Evolutionary conservation across 1,284 basidiomycete genomes (phyloP), one percentile per base, ranked within the genome.

Genomic region (Papiliotrema terrestris): DNA sequence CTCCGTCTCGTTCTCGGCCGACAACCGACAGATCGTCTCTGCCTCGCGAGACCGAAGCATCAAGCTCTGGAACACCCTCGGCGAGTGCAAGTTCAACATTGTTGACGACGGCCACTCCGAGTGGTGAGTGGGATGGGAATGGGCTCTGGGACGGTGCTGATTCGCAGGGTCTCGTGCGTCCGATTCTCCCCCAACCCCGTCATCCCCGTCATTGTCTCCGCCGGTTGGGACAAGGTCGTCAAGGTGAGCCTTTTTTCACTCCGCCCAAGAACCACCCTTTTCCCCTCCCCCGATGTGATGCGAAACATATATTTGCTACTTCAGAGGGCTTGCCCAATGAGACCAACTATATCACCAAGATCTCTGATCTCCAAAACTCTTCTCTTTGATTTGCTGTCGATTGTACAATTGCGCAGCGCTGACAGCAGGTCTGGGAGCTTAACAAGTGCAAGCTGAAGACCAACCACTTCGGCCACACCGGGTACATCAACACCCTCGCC

Each of bases 21-120:
- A 95, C 80, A 96, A 96, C 86, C 83, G 92, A 75, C 95, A 98
- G 80, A 99, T 99, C 77, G 96, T 98, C 66, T 97, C 93, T 58
- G 96, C 93, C 57, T 94, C 92, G 62, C 89, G 96, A 69, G 96
- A 99, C 85, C 84, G 83, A 78, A 88, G 89, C 53, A 99, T 98
- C 84, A 99, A 98, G 81, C 89, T 99, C 74, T 99, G 96, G 96
- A 98, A 99, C 83, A 99, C 96, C 63, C 87, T 99, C 65, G 96
- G 96, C 76, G 96, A 99, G 81, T 98, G 96, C 85, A 99, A 98
- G 80, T 98, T 93, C 79, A 91, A 98, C 80, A 99, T 99, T 80
- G 91, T 92, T 81, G 95, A 98, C 71, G 96, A 98, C 70, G 93
- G 95, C 66, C 96, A 97, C 82, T 81, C 85, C 56, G 93, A 95